Evolutionary conservation across 108 stramenopile species (phyloP).

Genomic region (Skeletonema potamos): DNA sequence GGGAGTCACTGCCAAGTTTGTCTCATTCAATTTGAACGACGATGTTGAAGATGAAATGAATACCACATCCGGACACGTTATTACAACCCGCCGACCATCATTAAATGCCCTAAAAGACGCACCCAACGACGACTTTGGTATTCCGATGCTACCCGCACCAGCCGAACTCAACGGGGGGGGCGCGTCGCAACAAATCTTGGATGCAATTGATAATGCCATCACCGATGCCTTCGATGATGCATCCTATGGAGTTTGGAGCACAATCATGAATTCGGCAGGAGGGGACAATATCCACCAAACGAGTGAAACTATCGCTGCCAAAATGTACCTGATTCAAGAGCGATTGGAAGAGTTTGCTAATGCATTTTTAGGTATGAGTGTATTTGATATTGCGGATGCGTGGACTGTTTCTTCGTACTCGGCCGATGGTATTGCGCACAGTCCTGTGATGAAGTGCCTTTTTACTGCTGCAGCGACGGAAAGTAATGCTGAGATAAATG

Average conservation of each 20-base stretch:
- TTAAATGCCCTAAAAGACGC: conserved; percentile 64
- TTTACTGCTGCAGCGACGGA: conserved; percentile 62
- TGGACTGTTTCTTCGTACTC: conserved; percentile 64
- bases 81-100: conserved; percentile 7
- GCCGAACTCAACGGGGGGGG: conserved; percentile 38
- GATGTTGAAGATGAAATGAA: conserved; percentile 38
- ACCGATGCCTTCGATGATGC: conserved; percentile 83
- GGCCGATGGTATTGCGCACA: conserved; percentile 8
- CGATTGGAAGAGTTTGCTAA: conserved; percentile 91
- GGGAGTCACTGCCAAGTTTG: conserved; percentile 78
- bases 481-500: conserved; percentile 49
- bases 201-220: conserved; percentile 4
- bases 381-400: conserved; percentile 93
- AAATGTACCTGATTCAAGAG: conserved; percentile 45
- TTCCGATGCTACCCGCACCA: conserved; percentile 76
- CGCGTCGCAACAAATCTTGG: conserved; percentile 3
- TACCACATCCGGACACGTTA: neutral
- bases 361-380: conserved; percentile 92
- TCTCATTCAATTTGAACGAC: conserved; percentile 60
- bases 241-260: conserved; percentile 86
- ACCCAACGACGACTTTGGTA: conserved; percentile 81
- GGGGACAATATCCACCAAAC: conserved; percentile 25
- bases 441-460: conserved; percentile 45
- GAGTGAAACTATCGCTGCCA: conserved; percentile 19
- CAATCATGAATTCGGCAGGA: conserved; percentile 71